Evolutionary conservation across 129 eudicot species (phyloP).

Genomic region (Daucus carota): DNA sequence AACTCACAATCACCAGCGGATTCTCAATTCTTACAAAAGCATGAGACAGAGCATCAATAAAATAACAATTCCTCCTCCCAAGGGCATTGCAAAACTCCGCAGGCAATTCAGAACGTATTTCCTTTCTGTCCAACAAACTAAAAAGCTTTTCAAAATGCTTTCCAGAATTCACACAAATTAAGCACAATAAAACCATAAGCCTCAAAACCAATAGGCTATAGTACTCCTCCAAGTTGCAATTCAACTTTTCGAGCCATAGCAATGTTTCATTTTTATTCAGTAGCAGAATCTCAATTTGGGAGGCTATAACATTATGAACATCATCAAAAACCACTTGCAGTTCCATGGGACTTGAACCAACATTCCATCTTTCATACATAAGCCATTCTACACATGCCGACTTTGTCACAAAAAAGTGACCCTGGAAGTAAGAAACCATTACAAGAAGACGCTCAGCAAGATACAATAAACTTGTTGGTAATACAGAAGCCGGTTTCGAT

Average conservation of each 20-base stretch:
- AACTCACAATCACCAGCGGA: slow-evolving; percentile 50
- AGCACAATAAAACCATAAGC: slow-evolving; percentile 33
- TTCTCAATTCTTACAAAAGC: slow-evolving; percentile 35
- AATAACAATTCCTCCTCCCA: neutral
- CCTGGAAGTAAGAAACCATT: slow-evolving; percentile 22
- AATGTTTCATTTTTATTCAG: slow-evolving; percentile 14
- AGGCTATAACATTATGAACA: slow-evolving; percentile 21
- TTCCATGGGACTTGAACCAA: slow-evolving; percentile 7
- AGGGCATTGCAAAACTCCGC: slow-evolving; percentile 23
- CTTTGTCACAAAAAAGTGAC: slow-evolving; percentile 31
- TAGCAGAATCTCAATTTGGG: slow-evolving; percentile 20
- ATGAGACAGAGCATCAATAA: slow-evolving; percentile 23
- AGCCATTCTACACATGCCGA: slow-evolving; percentile 60
- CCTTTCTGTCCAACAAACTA: slow-evolving; percentile 14
- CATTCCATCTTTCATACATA: slow-evolving; percentile 15
- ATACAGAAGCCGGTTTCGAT: slow-evolving; percentile 25
- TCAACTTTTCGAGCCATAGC: slow-evolving; percentile 36
- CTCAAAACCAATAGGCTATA: slow-evolving; percentile 35
- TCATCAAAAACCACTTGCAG: slow-evolving; percentile 3
- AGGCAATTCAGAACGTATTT: slow-evolving; percentile 28
- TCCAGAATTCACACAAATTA: slow-evolving; percentile 34
- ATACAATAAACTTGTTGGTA: slow-evolving; percentile 52
- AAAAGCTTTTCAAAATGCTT: slow-evolving; percentile 13
- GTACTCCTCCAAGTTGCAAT: slow-evolving; percentile 16
- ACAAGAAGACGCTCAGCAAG: slow-evolving; percentile 50